A percentile compares a stretch with the other conserved stretches of the same genome.
Evolutionary conservation across 306 rosid species (phyloP).

Genomic region (Mimosa pudica): DNA sequence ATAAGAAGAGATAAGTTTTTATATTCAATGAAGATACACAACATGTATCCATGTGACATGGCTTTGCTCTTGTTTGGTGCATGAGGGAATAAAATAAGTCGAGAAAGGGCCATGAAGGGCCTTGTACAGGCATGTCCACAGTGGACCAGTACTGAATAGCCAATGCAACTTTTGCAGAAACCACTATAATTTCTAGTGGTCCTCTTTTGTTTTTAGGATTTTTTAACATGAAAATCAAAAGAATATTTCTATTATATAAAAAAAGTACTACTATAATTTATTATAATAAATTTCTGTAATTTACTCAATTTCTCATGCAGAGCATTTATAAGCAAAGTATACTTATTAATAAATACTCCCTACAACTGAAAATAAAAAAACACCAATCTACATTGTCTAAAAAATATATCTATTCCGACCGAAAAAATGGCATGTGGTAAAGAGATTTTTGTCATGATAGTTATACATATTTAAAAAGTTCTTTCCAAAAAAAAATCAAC

Average conservation of each 20-base stretch:
- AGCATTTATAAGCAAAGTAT: not conserved
- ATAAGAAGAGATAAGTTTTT: not conserved
- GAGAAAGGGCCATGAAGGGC: slow-evolving; percentile 18
- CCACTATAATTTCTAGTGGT: slow-evolving; percentile 29
- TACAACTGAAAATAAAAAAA: too few relatives aligned
- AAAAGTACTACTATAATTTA: not conserved
- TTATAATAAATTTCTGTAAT: too few relatives aligned
- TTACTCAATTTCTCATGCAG: not conserved
- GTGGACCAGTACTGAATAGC: slow-evolving; percentile 28
- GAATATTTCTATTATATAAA: too few relatives aligned
- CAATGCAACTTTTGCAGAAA: slow-evolving; percentile 29
- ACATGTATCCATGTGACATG: not conserved
- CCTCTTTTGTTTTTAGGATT: slow-evolving; percentile 3
- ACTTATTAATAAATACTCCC: too few relatives aligned
- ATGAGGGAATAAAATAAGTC: not conserved
- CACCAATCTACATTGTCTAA: too few relatives aligned
- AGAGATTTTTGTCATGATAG: too few relatives aligned
- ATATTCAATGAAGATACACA: not conserved
- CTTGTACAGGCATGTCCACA: not conserved
- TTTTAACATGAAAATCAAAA: too few relatives aligned
- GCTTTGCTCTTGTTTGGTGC: not conserved
- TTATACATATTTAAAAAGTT: too few relatives aligned
- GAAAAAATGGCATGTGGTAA: too few relatives aligned
- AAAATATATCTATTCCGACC: too few relatives aligned
- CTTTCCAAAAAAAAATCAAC: too few relatives aligned